Evolutionary conservation across 2,329 filamentous ascomycete genomes (phyloP).

Genomic region (Byssoonygena ceratinophila): DNA sequence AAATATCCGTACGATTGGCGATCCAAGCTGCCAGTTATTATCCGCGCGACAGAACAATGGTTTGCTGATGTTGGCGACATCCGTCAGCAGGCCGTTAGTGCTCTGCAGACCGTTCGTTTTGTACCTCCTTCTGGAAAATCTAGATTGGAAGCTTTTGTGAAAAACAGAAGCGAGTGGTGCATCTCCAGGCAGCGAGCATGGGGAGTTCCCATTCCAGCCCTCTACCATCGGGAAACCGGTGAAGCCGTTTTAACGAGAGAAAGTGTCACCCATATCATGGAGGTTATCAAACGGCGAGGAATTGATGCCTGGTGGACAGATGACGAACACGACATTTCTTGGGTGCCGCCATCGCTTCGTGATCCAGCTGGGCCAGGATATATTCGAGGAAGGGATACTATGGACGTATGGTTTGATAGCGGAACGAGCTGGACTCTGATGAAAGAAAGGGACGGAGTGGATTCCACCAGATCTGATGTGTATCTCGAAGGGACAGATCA

Average conservation of each 20-base stretch:
- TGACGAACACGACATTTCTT: slow-evolving; percentile 59
- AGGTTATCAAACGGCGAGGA: slow-evolving; percentile 62
- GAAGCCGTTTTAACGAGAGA: slow-evolving; percentile 68
- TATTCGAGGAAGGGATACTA: slow-evolving; percentile 76
- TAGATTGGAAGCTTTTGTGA: slow-evolving; percentile 74
- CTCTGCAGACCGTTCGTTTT: slow-evolving; percentile 64
- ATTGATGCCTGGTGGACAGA: slow-evolving; percentile 96
- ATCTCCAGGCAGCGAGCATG: slow-evolving; percentile 92
- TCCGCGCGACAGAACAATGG: slow-evolving; percentile 92
- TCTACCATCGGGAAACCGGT: slow-evolving; percentile 61
- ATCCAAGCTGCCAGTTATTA: slow-evolving; percentile 82
- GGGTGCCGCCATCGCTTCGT: slow-evolving; percentile 58
- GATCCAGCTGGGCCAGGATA: slow-evolving; percentile 41
- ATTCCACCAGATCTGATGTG: slow-evolving; percentile 54
- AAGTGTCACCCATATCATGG: slow-evolving; percentile 75
- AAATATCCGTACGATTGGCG: slow-evolving; percentile 99
- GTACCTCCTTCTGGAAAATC: slow-evolving; percentile 63
- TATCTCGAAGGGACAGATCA: slow-evolving; percentile 94
- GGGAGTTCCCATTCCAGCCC: slow-evolving; percentile 89
- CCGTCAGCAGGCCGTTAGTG: slow-evolving; percentile 59
- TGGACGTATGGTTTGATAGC: slow-evolving; percentile 99
- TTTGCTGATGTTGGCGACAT: slow-evolving; percentile 85
- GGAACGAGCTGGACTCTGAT: slow-evolving; percentile 76
- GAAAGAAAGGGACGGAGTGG: slow-evolving; percentile 24
- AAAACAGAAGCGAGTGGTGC: slow-evolving; percentile 88